These are phyloP conservation scores for Saposhnikovia divaricata DNA, from an alignment of 129 eudicot genomes.

Conservation along the genomic window DNA sequence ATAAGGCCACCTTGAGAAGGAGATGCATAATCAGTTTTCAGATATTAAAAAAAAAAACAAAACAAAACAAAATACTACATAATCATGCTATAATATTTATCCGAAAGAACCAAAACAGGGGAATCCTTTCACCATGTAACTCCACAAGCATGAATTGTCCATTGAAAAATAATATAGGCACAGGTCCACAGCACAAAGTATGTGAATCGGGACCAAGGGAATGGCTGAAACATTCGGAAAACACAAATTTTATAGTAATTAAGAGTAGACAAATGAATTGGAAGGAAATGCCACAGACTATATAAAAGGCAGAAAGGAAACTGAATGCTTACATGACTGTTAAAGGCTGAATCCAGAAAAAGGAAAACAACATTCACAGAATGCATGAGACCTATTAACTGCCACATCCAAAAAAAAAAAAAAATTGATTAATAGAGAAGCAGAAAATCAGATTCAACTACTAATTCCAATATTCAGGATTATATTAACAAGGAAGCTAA, in stretches of 20 bases:
- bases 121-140: constrained; percentile 39
- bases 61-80: neutral
- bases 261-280: neutral
- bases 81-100: neutral
- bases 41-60: neutral
- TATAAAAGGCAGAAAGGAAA: neutral
- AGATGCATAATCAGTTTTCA: constrained; percentile 5
- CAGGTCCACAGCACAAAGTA: constrained; percentile 60
- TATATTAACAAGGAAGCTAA: neutral
- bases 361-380: constrained; percentile 77
- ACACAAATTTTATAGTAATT: neutral
- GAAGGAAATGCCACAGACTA: neutral
- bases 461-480: neutral
- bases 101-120: neutral
- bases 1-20: constrained; percentile 82
- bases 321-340: constrained; percentile 47
- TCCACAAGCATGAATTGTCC: constrained; percentile 68
- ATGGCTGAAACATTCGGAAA: constrained; percentile 43
- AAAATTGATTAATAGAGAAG: neutral
- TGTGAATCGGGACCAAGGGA: constrained; percentile 54
- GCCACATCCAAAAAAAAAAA: constrained; percentile 12
- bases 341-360: constrained; percentile 59
- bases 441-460: neutral
- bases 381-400: constrained; percentile 77
- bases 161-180: constrained; percentile 58